Evolutionary conservation across 345 rosid genomes (phyloP), one percentile per base, ranked within the genome.

Genomic region (Crucihimalaya himalaica): DNA sequence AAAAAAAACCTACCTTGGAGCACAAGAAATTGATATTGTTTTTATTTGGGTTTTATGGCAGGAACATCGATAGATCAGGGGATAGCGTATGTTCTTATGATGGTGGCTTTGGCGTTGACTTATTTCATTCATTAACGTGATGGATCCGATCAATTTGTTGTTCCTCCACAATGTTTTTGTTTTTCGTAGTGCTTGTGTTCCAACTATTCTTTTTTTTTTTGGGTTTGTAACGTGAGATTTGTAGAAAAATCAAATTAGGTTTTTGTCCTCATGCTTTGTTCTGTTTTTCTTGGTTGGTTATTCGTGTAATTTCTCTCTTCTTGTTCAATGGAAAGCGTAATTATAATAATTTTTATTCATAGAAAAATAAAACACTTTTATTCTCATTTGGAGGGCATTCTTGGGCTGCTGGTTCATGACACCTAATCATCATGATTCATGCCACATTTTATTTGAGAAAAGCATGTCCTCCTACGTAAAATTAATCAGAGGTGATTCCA

Each of bases 31-130:
- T 69, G 60, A 15, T 55, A 35, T 32, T 43, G n/a, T 29, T 68
- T 29, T 37, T 25, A 18, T 72, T 37, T 72, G 52, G 10, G 14
- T 1, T 23, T 43, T 60, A n/a, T 18, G 67, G 55, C 90, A 90
- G 98, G 97, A 47, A 86, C 90, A 10, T 72, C 92, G 48, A 84
- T 93, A 59, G 97, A 90, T 76, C 97, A 93, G 79, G 97, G 92
- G 47, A 78, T 93, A 65, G 98, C 93, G n/a, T 89, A 81, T 81
- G 76, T 83, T 74, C 81, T 92, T 60, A 88, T 88, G 98, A 46
- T 92, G 85, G 91, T 90, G 83, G 95, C 98, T 6, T 79, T 92
- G 81, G 88, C 81, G 72, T 87, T 92, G 72, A 92, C 98, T 23
- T 90, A 88, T 73, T 84, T 92, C 68, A 90, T 90, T 72, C 98